A percentile compares a stretch with the other conserved stretches of the same genome.
phyloP scores from a whole-genome alignment of 78 protist species.

The Acrasis kona region DNA sequence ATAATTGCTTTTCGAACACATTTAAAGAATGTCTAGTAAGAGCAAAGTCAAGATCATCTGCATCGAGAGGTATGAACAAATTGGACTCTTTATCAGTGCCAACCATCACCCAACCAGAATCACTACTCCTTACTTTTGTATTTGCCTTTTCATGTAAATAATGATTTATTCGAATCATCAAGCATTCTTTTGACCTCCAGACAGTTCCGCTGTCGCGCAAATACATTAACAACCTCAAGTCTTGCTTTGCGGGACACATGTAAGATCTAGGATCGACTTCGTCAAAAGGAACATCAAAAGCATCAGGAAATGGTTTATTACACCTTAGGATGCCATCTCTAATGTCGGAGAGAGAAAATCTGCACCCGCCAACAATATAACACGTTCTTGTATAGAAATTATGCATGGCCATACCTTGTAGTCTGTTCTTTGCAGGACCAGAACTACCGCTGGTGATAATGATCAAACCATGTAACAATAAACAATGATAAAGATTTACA shows the following conservation, averaged over 20 bases:
- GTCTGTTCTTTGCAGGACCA: no score
- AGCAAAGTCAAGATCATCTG: neutral
- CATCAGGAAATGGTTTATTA: neutral
- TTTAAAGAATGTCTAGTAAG: neutral
- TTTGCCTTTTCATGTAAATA: no score
- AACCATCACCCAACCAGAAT: no score
- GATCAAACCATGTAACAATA: neutral
- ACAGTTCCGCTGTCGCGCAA: no score
- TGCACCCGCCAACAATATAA: neutral
- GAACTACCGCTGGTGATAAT: neutral
- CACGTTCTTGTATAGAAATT: neutral
- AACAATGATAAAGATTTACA: neutral
- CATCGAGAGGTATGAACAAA: neutral
- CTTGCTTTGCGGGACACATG: no score
- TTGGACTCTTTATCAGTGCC: no score
- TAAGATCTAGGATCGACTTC: neutral
- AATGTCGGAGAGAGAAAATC: neutral
- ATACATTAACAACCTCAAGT: no score
- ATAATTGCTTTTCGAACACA: neutral
- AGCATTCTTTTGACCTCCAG: no score
- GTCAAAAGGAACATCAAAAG: neutral
- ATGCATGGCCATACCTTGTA: neutral
- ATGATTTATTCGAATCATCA: no score
- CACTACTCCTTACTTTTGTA: no score
- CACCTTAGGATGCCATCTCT: conserved; percentile 7